Conservation (phyloP, 2,329 filamentous ascomycete genomes). For the Apiospora rasikravindrae region DNA sequence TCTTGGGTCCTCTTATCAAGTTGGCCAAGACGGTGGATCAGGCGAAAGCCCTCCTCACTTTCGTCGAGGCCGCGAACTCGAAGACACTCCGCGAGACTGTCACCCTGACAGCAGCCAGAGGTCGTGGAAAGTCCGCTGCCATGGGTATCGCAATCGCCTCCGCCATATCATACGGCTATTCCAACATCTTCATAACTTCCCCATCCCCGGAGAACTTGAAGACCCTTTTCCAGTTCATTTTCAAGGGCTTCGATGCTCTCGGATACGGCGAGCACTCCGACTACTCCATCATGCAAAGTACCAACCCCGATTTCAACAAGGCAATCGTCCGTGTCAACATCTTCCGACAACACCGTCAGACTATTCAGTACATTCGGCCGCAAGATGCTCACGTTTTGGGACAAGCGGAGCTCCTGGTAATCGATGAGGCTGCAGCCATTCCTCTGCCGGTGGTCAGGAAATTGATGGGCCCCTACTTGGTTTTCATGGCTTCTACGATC, state of each 20-base stretch:
- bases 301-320: conserved; percentile 98
- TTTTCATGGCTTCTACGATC: conserved; percentile 99
- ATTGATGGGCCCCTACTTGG: conserved; percentile 93
- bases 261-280: conserved; percentile 95
- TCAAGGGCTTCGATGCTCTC: conserved; percentile 96
- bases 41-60: conserved; percentile 94
- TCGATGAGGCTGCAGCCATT: conserved; percentile 97
- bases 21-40: conserved; percentile 93
- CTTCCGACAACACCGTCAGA: conserved; percentile 92
- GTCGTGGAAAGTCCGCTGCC: conserved; percentile 95
- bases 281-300: conserved; percentile 97
- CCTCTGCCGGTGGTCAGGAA: conserved; percentile 91
- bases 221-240: conserved; percentile 96
- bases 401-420: conserved; percentile 93
- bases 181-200: conserved; percentile 99
- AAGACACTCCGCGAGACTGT: conserved; percentile 96
- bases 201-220: conserved; percentile 98
- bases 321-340: conserved; percentile 97
- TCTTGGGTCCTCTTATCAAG: conserved; percentile 81
- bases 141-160: conserved; percentile 93
- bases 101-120: conserved; percentile 89
- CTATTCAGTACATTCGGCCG: conserved; percentile 97
- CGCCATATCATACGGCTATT: conserved; percentile 94
- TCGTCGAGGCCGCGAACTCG: conserved; percentile 94
- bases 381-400: conserved; percentile 95